These are phyloP conservation scores for Aplosporella prunicola DNA, from an alignment of 2,329 filamentous ascomycete genomes.

Conservation along the genomic window DNA sequence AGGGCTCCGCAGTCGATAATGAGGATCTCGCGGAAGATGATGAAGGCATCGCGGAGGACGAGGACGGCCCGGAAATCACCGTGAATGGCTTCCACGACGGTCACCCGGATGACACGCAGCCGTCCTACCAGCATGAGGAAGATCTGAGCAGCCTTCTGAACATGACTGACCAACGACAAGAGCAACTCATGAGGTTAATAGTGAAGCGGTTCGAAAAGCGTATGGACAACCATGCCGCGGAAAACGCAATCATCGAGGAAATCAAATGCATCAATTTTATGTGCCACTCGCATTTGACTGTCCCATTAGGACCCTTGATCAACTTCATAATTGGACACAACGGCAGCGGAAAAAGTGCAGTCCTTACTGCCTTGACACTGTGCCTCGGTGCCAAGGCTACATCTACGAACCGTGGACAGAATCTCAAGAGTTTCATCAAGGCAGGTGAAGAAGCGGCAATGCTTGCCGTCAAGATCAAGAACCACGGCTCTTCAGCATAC, in stretches of 20 bases:
- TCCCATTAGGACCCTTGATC: conserved; percentile 83
- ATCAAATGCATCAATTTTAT: conserved; percentile 91
- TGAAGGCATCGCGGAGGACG: too few relatives aligned
- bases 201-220: conserved; percentile 14
- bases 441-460: conserved; percentile 42
- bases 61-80: too few relatives aligned
- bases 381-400: conserved; percentile 94
- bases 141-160: too few relatives aligned
- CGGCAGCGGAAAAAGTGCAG: conserved; percentile 93
- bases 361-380: conserved; percentile 83
- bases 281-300: conserved; percentile 77
- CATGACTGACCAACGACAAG: neutral
- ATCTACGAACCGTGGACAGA: conserved; percentile 83
- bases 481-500: conserved; percentile 76
- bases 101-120: too few relatives aligned
- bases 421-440: conserved; percentile 80
- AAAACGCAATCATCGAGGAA: conserved; percentile 79
- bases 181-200: neutral
- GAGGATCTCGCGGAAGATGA: too few relatives aligned
- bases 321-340: conserved; percentile 99
- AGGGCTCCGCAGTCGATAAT: too few relatives aligned
- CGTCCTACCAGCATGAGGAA: too few relatives aligned
- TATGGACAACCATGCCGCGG: conserved; percentile 56
- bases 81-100: too few relatives aligned
- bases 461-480: conserved; percentile 71